Evolutionary conservation across 1,284 basidiomycete genomes (phyloP).

Genomic region (Malassezia pachydermatis): DNA sequence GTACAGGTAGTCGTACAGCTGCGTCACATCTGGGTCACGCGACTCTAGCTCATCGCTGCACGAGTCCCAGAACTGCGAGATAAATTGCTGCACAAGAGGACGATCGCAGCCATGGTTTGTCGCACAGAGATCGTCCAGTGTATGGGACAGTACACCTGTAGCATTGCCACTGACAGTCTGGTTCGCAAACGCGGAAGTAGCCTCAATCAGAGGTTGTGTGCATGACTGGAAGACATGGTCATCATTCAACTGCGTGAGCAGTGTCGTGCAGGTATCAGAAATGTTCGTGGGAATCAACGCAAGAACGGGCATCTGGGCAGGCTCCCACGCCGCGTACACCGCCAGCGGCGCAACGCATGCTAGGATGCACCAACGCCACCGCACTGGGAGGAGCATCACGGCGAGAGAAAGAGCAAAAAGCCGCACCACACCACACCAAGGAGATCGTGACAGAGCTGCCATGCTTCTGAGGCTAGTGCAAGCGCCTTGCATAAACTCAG

Average conservation of each 20-base stretch:
- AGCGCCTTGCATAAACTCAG: no score
- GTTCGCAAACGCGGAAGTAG: slow-evolving; percentile 6
- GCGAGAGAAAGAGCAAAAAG: not conserved
- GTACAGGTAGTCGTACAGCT: slow-evolving; percentile 19
- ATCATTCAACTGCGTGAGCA: slow-evolving; percentile 11
- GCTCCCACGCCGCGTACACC: not conserved
- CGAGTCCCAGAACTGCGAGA: slow-evolving; percentile 15
- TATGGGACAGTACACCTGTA: not conserved
- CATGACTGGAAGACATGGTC: slow-evolving; percentile 13
- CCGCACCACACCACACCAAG: no score
- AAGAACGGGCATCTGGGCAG: slow-evolving; percentile 2
- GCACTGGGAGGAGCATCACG: not conserved
- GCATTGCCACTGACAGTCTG: not conserved
- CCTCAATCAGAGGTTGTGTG: slow-evolving; percentile 15
- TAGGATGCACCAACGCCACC: no score
- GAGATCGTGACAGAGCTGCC: no score
- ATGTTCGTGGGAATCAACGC: slow-evolving; percentile 8
- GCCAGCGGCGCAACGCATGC: slow-evolving; percentile 3
- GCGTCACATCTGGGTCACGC: not conserved
- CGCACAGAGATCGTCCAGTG: slow-evolving; percentile 7
- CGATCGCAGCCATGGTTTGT: slow-evolving; percentile 9
- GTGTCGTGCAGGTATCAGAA: slow-evolving; percentile 6
- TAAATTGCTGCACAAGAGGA: slow-evolving; percentile 12
- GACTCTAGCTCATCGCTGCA: slow-evolving; percentile 14
- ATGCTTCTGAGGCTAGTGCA: no score